Evolutionary conservation across 148 eudicot species (phyloP).

Genomic region (Pharnaceum exiguum): DNA sequence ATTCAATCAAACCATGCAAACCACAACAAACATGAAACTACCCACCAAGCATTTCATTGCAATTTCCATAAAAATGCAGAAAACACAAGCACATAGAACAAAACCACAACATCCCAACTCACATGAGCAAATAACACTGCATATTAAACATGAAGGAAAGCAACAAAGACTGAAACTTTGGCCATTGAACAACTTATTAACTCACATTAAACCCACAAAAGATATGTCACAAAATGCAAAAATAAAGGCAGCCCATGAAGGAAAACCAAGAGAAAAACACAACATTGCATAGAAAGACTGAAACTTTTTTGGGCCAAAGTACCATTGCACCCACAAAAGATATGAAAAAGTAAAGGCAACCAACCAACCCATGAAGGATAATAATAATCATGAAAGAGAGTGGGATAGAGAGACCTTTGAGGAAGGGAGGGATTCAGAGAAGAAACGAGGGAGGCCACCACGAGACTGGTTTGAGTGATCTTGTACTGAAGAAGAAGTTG

Average conservation of each 20-base stretch:
- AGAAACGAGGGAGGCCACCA: conserved; percentile 92
- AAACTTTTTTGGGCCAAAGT: too few species aligned
- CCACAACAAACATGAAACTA: too few species aligned
- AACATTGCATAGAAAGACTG: too few species aligned
- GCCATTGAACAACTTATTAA: background rate
- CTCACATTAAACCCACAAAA: background rate
- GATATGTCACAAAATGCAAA: background rate
- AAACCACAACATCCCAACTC: background rate
- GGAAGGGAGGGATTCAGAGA: conserved; percentile 65
- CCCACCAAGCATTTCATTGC: too few species aligned
- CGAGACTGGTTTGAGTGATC: conserved; percentile 76
- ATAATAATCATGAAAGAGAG: conserved; percentile 4
- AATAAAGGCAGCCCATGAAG: background rate
- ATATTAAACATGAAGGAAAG: background rate
- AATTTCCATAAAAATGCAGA: too few species aligned
- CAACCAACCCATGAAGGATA: background rate
- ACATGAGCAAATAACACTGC: background rate
- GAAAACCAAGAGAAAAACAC: background rate
- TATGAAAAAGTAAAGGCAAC: background rate
- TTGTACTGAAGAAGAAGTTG: conserved; percentile 6
- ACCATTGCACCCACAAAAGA: too few species aligned
- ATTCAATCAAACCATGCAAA: too few species aligned
- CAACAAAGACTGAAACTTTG: background rate
- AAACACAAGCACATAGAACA: background rate
- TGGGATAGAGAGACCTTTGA: conserved; percentile 44